A percentile compares a stretch with the other conserved stretches of the same genome.
Conservation (phyloP, 2,329 filamentous ascomycete genomes). For the Pseudogymnoascus sp. region DNA sequence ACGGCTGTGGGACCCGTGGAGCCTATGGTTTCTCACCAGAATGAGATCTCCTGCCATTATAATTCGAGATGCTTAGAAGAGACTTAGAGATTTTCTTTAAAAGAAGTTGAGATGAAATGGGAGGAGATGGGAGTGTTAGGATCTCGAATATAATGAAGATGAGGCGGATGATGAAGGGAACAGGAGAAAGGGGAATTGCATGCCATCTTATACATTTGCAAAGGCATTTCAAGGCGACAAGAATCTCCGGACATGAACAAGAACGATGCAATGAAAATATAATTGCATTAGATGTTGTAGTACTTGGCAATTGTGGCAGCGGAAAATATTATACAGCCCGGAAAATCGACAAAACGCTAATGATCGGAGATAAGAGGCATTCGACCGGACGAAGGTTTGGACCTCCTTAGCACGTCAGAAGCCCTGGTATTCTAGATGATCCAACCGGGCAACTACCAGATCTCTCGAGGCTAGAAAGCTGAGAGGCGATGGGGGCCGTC, state of each 20-base stretch:
- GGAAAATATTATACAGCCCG: conserved; percentile 11
- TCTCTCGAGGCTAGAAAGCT: not conserved
- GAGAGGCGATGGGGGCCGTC: not conserved
- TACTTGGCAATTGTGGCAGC: conserved; percentile 8
- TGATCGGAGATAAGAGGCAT: conserved; percentile 11
- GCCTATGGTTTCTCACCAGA: conserved; percentile 3
- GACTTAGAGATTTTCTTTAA: conserved; percentile 5
- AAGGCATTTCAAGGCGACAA: conserved; percentile 13
- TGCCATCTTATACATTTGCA: conserved; percentile 15
- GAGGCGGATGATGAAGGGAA: conserved; percentile 8
- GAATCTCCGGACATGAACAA: conserved; percentile 14
- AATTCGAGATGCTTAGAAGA: conserved; percentile 7
- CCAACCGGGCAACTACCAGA: not conserved
- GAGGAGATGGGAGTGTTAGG: not conserved
- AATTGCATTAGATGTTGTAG: conserved; percentile 6
- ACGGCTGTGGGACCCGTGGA: not conserved
- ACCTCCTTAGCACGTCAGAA: conserved; percentile 2
- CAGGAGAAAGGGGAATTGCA: conserved; percentile 10
- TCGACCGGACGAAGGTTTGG: conserved; percentile 1
- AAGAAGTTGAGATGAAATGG: conserved; percentile 9
- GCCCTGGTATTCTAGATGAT: not conserved
- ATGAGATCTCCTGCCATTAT: conserved; percentile 16
- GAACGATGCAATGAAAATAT: conserved; percentile 11
- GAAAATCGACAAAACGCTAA: conserved; percentile 18
- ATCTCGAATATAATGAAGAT: conserved; percentile 8